These are phyloP conservation scores for Carex cristatella DNA, from an alignment of 176 grass and related monocot species.

Conservation along the genomic window DNA sequence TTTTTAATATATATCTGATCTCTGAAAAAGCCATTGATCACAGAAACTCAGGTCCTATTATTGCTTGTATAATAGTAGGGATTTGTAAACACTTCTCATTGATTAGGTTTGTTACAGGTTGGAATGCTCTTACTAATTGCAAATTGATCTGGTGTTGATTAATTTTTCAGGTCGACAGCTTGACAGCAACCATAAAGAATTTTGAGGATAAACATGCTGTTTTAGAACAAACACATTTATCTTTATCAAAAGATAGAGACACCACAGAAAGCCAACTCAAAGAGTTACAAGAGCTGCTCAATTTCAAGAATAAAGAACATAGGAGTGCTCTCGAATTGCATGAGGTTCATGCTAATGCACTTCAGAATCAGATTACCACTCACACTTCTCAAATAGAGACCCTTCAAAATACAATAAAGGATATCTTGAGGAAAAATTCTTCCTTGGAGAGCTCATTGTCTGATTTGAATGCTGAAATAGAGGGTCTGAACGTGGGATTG, in stretches of 20 bases:
- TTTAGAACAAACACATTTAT: constrained; percentile 42
- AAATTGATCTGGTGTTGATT: constrained; percentile 19
- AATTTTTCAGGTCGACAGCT: constrained; percentile 61
- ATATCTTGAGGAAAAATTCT: constrained; percentile 18
- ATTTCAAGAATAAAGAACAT: constrained; percentile 58
- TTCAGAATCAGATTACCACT: constrained; percentile 14
- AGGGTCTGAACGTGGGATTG: constrained; percentile 1
- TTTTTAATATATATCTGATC: neutral
- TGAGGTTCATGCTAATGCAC: constrained; percentile 2
- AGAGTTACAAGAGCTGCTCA: constrained; percentile 52
- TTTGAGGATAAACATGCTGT: constrained; percentile 54
- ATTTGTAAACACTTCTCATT: neutral
- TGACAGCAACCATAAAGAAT: constrained; percentile 41
- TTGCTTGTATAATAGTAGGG: neutral
- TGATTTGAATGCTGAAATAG: constrained; percentile 13
- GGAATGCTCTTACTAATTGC: neutral
- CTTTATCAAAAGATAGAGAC: constrained; percentile 59
- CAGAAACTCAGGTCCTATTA: neutral
- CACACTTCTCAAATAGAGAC: constrained; percentile 14
- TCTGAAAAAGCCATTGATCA: neutral
- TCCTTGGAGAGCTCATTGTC: constrained; percentile 7
- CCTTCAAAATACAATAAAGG: constrained; percentile 20
- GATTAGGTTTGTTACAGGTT: neutral
- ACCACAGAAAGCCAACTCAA: constrained; percentile 45
- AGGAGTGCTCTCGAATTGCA: constrained; percentile 1